Base-by-base conservation (phyloP, 345 rosid species). In the Salix brachista region DNA sequence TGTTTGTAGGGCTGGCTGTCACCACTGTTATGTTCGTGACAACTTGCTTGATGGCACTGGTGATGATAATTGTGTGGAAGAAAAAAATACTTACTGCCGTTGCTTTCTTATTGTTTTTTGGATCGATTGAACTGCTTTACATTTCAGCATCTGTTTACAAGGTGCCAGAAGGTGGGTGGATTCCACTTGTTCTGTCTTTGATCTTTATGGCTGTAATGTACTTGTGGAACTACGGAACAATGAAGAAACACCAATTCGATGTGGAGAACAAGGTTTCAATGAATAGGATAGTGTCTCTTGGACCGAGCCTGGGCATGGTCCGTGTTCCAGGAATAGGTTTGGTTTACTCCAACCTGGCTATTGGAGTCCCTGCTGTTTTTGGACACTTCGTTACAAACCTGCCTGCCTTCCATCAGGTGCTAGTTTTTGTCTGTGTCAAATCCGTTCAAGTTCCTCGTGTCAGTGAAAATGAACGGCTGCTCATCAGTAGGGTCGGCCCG, bases 121-220 rank as follows among this genome's bases (percentile, higher is more conserved):
- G 80, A 37, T 78, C 23, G 18, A 30, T 79, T 8, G 78, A 79
- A 46, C 44, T 69, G 78, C 67, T 37, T 23, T 79, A 73, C 67
- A 32, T 79, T 39, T 60, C 74, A 6, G 64, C 81, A 14, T 68
- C 70, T 36, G 37, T 79, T n/a, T 64, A 65, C 69, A 74, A 74
- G 60, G 81, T 79, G 67, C 77, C 67, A 8, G 67, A 73, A 65
- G 81, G 81, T 9, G 77, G 81, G 13, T 79, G 81, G 81, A 65
- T 73, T 32, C 62, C 74, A 17, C 78, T 79, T 28, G 52, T 58
- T n/a, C 52, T 79, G 56, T 73, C 78, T 26, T 39, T 58, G n/a
- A 37, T 79, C 25, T 56, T 79, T 10, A 28, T 73, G 69, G 42
- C 30, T 32, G 37, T 61, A 21, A 79, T 79, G 81, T 73, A 62